Conservation (phyloP, 1,284 basidiomycete genomes). For the Ustilago shanxiensis region DNA sequence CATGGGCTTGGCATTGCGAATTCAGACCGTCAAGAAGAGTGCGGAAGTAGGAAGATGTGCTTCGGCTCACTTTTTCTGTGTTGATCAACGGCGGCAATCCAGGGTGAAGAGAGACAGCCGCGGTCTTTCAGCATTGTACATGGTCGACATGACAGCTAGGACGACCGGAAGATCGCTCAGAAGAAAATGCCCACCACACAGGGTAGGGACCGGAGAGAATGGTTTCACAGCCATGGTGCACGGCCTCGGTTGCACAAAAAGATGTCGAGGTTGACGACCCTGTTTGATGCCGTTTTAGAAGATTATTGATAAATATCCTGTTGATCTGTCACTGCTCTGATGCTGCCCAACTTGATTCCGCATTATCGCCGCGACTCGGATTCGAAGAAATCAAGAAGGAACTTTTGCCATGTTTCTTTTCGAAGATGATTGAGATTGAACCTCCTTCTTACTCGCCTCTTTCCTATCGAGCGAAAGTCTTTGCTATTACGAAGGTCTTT, state of each 20-base stretch:
- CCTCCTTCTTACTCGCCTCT: too few relatives aligned
- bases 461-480: too few relatives aligned
- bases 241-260: slow-evolving; percentile 6
- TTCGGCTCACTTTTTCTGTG: neutral
- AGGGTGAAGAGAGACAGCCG: neutral
- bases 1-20: neutral
- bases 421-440: neutral
- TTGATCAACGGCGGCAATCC: neutral
- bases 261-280: neutral
- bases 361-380: slow-evolving; percentile 13
- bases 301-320: neutral
- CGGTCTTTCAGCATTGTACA: too few relatives aligned
- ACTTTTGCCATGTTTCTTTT: neutral
- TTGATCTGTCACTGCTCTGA: neutral
- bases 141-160: slow-evolving; percentile 17
- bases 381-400: neutral
- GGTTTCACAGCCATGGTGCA: slow-evolving; percentile 10
- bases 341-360: neutral
- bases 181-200: slow-evolving; percentile 16
- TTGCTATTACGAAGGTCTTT: too few relatives aligned
- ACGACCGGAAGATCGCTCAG: slow-evolving; percentile 43
- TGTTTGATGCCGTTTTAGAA: neutral
- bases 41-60: neutral
- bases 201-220: neutral
- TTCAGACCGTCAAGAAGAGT: neutral